Percentiles rank a stretch among this genome's conserved stretches.
Conservation (phyloP, 2,329 filamentous ascomycete species). For the Monilinia aucupariae region DNA sequence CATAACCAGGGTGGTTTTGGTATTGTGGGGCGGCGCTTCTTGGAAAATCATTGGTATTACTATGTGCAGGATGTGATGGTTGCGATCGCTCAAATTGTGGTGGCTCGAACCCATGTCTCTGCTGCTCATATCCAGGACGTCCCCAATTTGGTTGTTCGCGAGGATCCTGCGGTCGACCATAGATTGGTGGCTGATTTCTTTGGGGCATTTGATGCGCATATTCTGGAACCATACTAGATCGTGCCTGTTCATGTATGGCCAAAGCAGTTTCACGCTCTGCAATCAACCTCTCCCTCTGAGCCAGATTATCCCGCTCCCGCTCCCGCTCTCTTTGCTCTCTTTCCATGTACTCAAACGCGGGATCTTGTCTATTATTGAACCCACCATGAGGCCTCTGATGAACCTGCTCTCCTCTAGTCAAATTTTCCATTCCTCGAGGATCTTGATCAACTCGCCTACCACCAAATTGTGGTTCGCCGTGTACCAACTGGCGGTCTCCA, state of each 20-base stretch:
- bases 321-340: slow-evolving; percentile 36
- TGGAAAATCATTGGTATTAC: slow-evolving; percentile 30
- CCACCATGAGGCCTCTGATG: slow-evolving; percentile 26
- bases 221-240: slow-evolving; percentile 21
- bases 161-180: slow-evolving; percentile 29
- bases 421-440: slow-evolving; percentile 23
- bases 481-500: slow-evolving; percentile 37
- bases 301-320: slow-evolving; percentile 21
- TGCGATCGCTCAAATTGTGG: slow-evolving; percentile 19
- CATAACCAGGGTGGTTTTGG: slow-evolving; percentile 27
- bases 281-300: slow-evolving; percentile 1
- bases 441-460: slow-evolving; percentile 23
- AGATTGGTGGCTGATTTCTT: slow-evolving; percentile 24
- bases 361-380: slow-evolving; percentile 32
- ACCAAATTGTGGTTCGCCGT: slow-evolving; percentile 25
- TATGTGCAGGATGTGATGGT: slow-evolving; percentile 17
- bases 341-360: slow-evolving; percentile 49
- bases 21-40: slow-evolving; percentile 28
- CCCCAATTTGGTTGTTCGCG: slow-evolving; percentile 32
- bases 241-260: slow-evolving; percentile 27
- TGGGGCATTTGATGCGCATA: slow-evolving; percentile 30
- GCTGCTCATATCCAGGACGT: slow-evolving; percentile 28
- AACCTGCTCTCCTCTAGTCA: slow-evolving; percentile 38
- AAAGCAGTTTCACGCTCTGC: slow-evolving; percentile 38
- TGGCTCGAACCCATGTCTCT: slow-evolving; percentile 19